Evolutionary conservation across 805 yeast species (phyloP), one percentile per base, ranked within the genome.

Genomic region (Jamesozyma piceae): DNA sequence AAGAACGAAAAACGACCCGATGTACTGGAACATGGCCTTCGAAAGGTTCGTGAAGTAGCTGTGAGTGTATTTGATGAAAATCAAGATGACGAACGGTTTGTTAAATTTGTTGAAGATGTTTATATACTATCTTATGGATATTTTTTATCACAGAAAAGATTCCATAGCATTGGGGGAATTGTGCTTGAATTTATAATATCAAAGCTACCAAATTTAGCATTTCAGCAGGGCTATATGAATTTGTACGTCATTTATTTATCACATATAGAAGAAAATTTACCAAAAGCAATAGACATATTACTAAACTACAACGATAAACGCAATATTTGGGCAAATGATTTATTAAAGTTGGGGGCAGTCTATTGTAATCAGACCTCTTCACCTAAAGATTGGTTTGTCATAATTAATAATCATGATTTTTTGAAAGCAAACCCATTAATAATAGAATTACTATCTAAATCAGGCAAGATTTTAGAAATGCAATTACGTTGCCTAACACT

Each of bases 11-110:
- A 33, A 5, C 33, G 39, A 10, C 28, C 37, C n/a, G 40, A 17
- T 58, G 60, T 45, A 42, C 49, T 26, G 33, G 57, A 39, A 55
- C 67, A 55, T 63, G 74, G 58, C 38, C 49, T 53, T 38, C 40
- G 49, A 21, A 55, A 52, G 45, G 42, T 54, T 8, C 47, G 64
- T 38, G 63, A 59, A 39, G 40, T 57, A 4, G 47, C 57, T 19
- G 46, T 58, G 14, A 51, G 56, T 39, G 35, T 49, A 14, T 50
- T 38, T 36, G 39, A 44, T 2, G 27, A 17, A n/a, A 36, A 47
- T 17, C 22, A 40, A 17, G 14, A 35, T 13, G 52, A 55, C 38
- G 21, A n/a, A 5, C 13, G 24, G 4, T 57, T 57, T 30, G 17
- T 51, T 14, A 14, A 34, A 6, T 44, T 50, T n/a, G 48, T 47